phyloP scores from a whole-genome alignment of 2,329 filamentous ascomycete species.

The Xylaria sp. region DNA sequence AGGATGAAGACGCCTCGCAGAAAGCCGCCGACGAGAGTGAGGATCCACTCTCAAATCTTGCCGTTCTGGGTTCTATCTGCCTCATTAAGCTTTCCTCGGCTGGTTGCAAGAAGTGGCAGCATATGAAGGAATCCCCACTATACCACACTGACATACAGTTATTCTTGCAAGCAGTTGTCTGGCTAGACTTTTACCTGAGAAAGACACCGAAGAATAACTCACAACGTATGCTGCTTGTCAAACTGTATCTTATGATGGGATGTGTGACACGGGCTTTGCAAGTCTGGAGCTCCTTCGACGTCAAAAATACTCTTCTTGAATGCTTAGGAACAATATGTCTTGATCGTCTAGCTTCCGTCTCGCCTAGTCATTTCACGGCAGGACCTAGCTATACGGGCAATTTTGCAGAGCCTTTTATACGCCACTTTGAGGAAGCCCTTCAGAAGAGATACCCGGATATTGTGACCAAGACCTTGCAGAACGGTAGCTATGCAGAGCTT shows the following conservation, averaged over 20 bases:
- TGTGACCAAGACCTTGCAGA: constrained; percentile 61
- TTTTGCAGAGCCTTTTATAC: constrained; percentile 55
- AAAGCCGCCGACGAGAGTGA: constrained; percentile 27
- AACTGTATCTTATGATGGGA: constrained; percentile 63
- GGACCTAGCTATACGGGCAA: constrained; percentile 30
- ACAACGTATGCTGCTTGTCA: constrained; percentile 61
- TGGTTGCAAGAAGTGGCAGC: constrained; percentile 9
- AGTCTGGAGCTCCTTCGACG: constrained; percentile 62
- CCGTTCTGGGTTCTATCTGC: constrained; percentile 44
- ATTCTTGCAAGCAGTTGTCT: constrained; percentile 60
- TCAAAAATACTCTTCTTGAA: constrained; percentile 69
- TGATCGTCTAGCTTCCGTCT: constrained; percentile 64
- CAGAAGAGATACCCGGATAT: constrained; percentile 51
- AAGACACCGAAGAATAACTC: constrained; percentile 57
- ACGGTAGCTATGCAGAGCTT: constrained; percentile 63
- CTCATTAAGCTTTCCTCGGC: constrained; percentile 44
- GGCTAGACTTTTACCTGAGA: constrained; percentile 62
- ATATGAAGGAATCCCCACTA: constrained; percentile 38
- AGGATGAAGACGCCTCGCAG: constrained; percentile 30
- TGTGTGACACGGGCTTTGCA: constrained; percentile 58
- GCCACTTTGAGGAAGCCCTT: constrained; percentile 59
- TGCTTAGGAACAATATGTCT: constrained; percentile 65
- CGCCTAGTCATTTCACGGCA: constrained; percentile 56
- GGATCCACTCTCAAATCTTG: constrained; percentile 43
- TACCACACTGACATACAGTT: constrained; percentile 42